These are phyloP conservation scores for Perkinsela sp. DNA, from an alignment of 208 protist species.

Conservation along the genomic window DNA sequence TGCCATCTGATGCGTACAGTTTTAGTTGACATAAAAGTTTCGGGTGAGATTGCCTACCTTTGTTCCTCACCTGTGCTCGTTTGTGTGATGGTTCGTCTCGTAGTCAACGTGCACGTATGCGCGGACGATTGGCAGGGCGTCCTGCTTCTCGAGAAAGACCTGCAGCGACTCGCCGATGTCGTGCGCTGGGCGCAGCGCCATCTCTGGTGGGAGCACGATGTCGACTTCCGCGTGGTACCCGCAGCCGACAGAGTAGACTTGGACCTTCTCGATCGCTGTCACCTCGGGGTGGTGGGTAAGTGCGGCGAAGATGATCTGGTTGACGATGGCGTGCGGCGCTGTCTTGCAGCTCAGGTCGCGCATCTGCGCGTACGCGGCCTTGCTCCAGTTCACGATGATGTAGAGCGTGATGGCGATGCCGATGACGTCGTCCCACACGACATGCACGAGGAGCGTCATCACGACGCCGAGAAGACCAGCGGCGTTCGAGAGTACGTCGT, in stretches of 20 bases:
- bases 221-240: constrained; percentile 15
- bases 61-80: constrained; percentile 6
- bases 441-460: constrained; percentile 5
- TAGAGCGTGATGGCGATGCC: constrained; percentile 9
- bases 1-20: too few species aligned
- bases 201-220: constrained; percentile 14
- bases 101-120: constrained; percentile 14
- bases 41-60: too few species aligned
- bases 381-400: constrained; percentile 9
- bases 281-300: constrained; percentile 12
- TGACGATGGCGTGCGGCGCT: constrained; percentile 8
- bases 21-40: too few species aligned
- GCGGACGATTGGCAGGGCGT: constrained; percentile 7
- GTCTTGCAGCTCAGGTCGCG: constrained; percentile 8
- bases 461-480: constrained; percentile 7
- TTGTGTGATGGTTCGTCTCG: constrained; percentile 4
- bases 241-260: constrained; percentile 8
- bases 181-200: constrained; percentile 12
- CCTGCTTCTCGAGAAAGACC: constrained; percentile 7
- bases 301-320: constrained; percentile 10
- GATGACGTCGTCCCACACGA: constrained; percentile 10
- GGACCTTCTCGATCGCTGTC: constrained; percentile 14
- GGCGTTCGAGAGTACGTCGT: constrained; percentile 15
- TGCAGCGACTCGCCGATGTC: constrained; percentile 22
- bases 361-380: constrained; percentile 8